These are phyloP conservation scores for Hypoxylon perforatum DNA, from an alignment of 495 filamentous ascomycete species.

Conservation along the genomic window DNA sequence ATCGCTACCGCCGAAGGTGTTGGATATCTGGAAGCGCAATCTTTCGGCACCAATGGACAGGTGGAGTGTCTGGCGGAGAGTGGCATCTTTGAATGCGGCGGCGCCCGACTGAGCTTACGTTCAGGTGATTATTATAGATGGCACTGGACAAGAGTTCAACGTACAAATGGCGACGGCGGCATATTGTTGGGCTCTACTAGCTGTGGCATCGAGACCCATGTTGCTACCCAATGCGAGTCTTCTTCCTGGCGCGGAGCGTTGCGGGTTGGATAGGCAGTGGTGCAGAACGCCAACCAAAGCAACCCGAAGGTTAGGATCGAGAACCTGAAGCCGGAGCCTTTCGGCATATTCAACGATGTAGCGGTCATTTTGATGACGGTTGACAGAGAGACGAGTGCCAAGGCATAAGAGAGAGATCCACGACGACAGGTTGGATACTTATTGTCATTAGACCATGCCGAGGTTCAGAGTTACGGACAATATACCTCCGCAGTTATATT, in stretches of 20 bases:
- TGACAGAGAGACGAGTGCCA: slow-evolving; percentile 15
- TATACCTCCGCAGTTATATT: slow-evolving; percentile 31
- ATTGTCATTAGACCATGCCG: slow-evolving; percentile 15
- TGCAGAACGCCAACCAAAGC: slow-evolving; percentile 35
- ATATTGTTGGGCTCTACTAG: slow-evolving; percentile 71
- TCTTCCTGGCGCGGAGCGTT: slow-evolving; percentile 40
- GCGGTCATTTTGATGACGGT: slow-evolving; percentile 18
- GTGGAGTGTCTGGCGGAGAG: slow-evolving; percentile 74
- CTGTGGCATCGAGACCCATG: slow-evolving; percentile 76
- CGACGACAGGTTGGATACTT: slow-evolving; percentile 27
- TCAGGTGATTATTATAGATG: slow-evolving; percentile 4
- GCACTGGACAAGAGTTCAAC: slow-evolving; percentile 29
- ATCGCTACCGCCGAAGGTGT: slow-evolving; percentile 71
- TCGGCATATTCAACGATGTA: slow-evolving; percentile 14
- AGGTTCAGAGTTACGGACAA: slow-evolving; percentile 27
- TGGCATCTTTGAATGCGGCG: slow-evolving; percentile 61
- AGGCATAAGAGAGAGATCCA: slow-evolving; percentile 23
- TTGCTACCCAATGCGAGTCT: slow-evolving; percentile 69
- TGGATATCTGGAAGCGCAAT: slow-evolving; percentile 73
- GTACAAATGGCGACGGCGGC: slow-evolving; percentile 68
- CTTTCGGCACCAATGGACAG: slow-evolving; percentile 64
- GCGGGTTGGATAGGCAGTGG: slow-evolving; percentile 24
- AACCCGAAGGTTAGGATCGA: slow-evolving; percentile 30
- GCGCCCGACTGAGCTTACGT: slow-evolving; percentile 35
- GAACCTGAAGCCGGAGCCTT: slow-evolving; percentile 29